Evolutionary conservation across 768 basidiomycete genomes (phyloP), one percentile per base, ranked within the genome.

Genomic region (Termitomyces heimii): DNA sequence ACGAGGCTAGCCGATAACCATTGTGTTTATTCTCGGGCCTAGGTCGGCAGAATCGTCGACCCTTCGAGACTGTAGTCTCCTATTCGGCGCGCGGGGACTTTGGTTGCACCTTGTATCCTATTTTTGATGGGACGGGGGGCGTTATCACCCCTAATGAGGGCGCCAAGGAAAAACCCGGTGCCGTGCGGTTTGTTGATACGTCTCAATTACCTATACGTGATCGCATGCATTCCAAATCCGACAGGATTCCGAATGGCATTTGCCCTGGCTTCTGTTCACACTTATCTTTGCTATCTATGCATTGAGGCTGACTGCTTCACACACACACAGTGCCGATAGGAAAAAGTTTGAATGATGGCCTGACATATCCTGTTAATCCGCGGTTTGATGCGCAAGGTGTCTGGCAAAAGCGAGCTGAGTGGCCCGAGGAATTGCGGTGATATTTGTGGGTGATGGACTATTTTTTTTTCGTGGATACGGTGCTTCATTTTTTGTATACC

Each of bases 341-440:
- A 54, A 72, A 70, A 43, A 76, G 73, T 26, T 68, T 73, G 52
- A 74, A 72, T 47, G 84, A 90, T 64, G 91, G 90, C 3, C 58
- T 88, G 26, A 70, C 71, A 34, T 92, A 84, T 65, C 79, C 79
- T 20, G 75, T 78, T 12, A 93, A 92, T 64, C 88, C 88, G 39
- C 80, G 91, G 16, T 92, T 90, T 67, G 86, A 87, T 65, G 61
- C 66, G 1, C 80, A 85, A 46, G 91, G 91, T 50, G 75, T 82
- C 39, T 86, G 85, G 84, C 71, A 77, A 54, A 76, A 78, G 65
- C 77, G 91, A 37, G 73, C 69, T 26, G 86, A 89, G 55, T 92
- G 91, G 91, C 89, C 89, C 0, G 67, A 67, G 54, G 82, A 80
- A 55, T 68, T 91, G 64, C 82, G 73, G 60, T 91, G 50, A 45